Conservation (phyloP, 1,284 basidiomycete genomes). For the Cutaneotrichosporon sp. region DNA sequence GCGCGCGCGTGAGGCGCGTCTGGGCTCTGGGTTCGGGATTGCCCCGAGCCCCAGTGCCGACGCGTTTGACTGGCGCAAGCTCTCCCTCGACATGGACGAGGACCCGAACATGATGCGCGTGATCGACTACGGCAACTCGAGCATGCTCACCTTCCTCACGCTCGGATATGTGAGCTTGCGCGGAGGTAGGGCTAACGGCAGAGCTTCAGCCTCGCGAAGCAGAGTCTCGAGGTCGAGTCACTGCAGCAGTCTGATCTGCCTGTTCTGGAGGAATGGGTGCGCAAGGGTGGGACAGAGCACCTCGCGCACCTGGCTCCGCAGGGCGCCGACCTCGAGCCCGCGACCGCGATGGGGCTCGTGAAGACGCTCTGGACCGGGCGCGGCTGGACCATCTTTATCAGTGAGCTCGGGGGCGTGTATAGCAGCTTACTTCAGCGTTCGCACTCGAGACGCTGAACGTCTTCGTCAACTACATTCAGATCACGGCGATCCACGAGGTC, state of each 20-base stretch:
- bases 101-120: constrained; percentile 23
- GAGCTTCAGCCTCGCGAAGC: constrained; percentile 34
- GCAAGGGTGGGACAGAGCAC: constrained; percentile 24
- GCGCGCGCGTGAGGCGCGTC: constrained; percentile 32
- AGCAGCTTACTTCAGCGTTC: constrained; percentile 31
- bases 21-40: constrained; percentile 46
- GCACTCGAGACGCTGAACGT: constrained; percentile 37
- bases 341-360: constrained; percentile 35
- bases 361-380: constrained; percentile 39
- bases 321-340: constrained; percentile 22
- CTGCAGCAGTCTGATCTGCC: constrained; percentile 45
- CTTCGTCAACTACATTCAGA: constrained; percentile 37
- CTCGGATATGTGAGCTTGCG: constrained; percentile 42
- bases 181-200: constrained; percentile 15
- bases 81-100: constrained; percentile 10
- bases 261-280: constrained; percentile 39
- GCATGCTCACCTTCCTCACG: constrained; percentile 45
- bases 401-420: constrained; percentile 14
- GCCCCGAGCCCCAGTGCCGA: constrained; percentile 16
- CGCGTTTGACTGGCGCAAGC: background rate
- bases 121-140: constrained; percentile 45
- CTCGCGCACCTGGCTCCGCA: constrained; percentile 13
- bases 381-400: constrained; percentile 32
- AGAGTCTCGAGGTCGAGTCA: constrained; percentile 33
- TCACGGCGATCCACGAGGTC: constrained; percentile 45